Conservation (phyloP, 2,329 filamentous ascomycete genomes). For the Diaporthe amygdali region DNA sequence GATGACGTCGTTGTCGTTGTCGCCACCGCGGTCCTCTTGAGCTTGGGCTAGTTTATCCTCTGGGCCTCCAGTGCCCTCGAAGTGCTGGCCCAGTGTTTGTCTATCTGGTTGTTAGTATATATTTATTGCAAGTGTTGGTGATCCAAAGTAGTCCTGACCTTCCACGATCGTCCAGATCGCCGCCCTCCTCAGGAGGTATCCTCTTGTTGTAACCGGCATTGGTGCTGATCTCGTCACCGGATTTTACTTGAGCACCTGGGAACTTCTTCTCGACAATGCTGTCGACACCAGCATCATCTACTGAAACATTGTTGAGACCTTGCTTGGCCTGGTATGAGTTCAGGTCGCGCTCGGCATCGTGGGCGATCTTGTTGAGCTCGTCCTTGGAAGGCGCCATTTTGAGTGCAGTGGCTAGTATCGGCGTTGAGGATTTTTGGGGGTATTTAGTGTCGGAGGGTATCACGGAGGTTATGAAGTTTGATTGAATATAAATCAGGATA, state of each 20-base stretch:
- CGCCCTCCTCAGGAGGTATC: constrained; percentile 51
- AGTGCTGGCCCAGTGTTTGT: constrained; percentile 49
- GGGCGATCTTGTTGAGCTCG: constrained; percentile 48
- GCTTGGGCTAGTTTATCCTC: constrained; percentile 42
- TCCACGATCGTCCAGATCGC: constrained; percentile 48
- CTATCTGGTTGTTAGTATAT: constrained; percentile 34
- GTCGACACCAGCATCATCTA: constrained; percentile 49
- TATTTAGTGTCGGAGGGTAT: not conserved
- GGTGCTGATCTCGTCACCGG: constrained; percentile 50
- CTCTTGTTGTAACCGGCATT: constrained; percentile 51
- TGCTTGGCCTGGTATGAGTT: constrained; percentile 56
- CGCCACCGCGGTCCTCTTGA: constrained; percentile 38
- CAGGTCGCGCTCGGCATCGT: constrained; percentile 52
- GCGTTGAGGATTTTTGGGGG: not conserved
- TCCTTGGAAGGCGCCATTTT: constrained; percentile 31
- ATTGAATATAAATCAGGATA: no score
- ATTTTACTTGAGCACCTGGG: constrained; percentile 43
- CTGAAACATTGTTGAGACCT: constrained; percentile 44
- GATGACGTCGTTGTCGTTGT: constrained; percentile 44
- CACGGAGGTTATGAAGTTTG: not conserved
- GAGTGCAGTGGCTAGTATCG: not conserved
- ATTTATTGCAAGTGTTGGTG: not conserved
- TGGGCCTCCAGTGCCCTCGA: constrained; percentile 49
- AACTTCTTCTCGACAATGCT: constrained; percentile 49
- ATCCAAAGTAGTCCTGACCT: constrained; percentile 40